Evolutionary conservation across 495 filamentous ascomycete species (phyloP), one percentile per base, ranked within the genome.

Genomic region (Hyaloscypha variabilis): DNA sequence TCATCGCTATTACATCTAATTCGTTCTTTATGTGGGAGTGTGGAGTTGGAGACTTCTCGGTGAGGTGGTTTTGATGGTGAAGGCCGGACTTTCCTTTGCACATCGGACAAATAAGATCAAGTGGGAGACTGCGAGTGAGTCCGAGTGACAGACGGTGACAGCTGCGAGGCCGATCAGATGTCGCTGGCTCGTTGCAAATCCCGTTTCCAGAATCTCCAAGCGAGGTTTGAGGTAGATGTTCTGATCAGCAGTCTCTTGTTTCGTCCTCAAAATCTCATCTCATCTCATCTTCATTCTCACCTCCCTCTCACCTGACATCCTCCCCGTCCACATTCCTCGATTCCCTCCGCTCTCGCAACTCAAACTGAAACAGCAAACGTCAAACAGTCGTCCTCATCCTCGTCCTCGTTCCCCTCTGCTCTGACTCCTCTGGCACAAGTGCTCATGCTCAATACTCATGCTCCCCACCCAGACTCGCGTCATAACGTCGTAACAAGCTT

Each of bases 401-500:
- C 39, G 2, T 46, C 31, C 31, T 36, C 13, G 5, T 36, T 36
- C 31, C 31, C 13, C 13, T 36, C 6, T 13, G 13, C 13, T 36
- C 13, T 36, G 6, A 6, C 49, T 52, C 51, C 4, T 54, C 10
- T 25, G n/a, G 21, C 51, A 54, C 51, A 23, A 23, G 11, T 28
- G 23, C 51, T 29, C 21, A 23, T 5, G 23, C 51, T 51, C n/a
- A n/a, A n/a, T n/a, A 17, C 8, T n/a, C 49, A 51, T 29, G 25
- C 56, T 58, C 25, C 49, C 46, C 30, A 46, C 42, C 13, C 46
- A 42, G 6, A 19, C 24, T 29, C 36, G 36, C 58, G 60, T 62
- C 60, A 62, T 62, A 62, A 62, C 13, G 57, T 59, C 30, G 28
- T 54, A 36, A 59, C 28, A 46, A 62, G 60, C 60, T 62, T 62